Conservation (phyloP, 2,329 filamentous ascomycete species). For the Fusarium sp. region DNA sequence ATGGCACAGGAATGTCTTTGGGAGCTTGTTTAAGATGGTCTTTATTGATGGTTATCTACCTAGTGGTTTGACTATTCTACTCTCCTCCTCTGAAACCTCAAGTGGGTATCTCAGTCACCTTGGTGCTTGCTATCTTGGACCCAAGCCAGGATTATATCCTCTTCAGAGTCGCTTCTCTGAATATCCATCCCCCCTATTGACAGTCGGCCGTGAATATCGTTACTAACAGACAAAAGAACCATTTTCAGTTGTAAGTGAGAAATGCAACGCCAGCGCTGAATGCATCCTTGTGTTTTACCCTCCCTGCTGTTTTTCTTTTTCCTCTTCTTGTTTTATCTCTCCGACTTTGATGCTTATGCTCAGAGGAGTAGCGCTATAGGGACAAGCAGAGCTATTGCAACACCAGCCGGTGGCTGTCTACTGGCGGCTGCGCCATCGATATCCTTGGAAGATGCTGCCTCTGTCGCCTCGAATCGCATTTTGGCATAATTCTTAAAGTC, state of each 20-base stretch:
- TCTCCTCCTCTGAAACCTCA: not conserved
- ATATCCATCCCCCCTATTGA: not conserved
- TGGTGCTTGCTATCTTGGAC: conserved; percentile 13
- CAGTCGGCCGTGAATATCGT: conserved; percentile 16
- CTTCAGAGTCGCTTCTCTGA: not conserved
- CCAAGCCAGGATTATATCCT: not conserved
- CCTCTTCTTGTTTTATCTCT: not conserved
- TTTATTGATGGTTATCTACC: conserved; percentile 14
- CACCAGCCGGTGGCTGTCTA: conserved; percentile 9
- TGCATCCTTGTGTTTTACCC: conserved; percentile 1
- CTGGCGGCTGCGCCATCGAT: conserved; percentile 9
- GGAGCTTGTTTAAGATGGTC: not conserved
- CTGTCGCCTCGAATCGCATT: conserved; percentile 5
- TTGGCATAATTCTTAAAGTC: conserved; percentile 19
- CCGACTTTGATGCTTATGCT: not conserved
- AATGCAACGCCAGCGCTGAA: conserved; percentile 30
- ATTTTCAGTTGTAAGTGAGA: not conserved
- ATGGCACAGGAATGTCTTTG: not conserved
- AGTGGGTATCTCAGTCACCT: conserved; percentile 5
- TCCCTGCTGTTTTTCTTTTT: not conserved
- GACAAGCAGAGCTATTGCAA: conserved; percentile 20
- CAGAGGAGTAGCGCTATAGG: conserved; percentile 30
- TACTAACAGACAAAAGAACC: conserved; percentile 18
- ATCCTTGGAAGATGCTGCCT: conserved; percentile 18
- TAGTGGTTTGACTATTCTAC: conserved; percentile 2